Evolutionary conservation across 2,329 filamentous ascomycete genomes (phyloP).

Genomic region (Ophiostoma triangulosporum): DNA sequence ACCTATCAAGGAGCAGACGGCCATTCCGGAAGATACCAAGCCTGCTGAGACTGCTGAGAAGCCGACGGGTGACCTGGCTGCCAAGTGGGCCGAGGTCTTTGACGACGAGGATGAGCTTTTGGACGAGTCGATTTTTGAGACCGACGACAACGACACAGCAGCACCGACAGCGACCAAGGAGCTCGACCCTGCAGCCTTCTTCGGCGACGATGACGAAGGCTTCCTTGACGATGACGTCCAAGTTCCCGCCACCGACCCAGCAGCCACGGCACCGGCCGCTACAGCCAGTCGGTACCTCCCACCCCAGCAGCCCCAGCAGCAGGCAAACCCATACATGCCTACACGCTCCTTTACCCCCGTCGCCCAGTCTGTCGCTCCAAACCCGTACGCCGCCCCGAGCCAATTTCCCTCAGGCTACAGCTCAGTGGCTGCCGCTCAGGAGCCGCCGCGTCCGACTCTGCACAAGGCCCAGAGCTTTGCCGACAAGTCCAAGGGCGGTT

Average conservation of each 20-base stretch:
- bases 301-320: background rate
- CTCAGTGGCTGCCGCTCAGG: constrained; percentile 17
- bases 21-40: constrained; percentile 7
- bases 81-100: constrained; percentile 73
- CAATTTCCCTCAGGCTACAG: constrained; percentile 9
- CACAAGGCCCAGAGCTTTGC: constrained; percentile 67
- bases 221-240: constrained; percentile 60
- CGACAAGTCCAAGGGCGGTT: constrained; percentile 81
- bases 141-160: background rate
- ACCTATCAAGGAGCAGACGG: constrained; percentile 11
- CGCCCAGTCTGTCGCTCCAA: background rate
- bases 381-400: constrained; percentile 1
- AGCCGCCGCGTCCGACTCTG: background rate
- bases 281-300: constrained; percentile 11
- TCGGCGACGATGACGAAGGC: constrained; percentile 75
- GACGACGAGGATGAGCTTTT: constrained; percentile 58
- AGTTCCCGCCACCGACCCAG: constrained; percentile 16
- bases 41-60: constrained; percentile 1
- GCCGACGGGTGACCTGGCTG: constrained; percentile 46
- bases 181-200: constrained; percentile 51
- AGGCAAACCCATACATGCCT: constrained; percentile 13
- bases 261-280: background rate
- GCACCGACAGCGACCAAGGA: constrained; percentile 24
- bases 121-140: constrained; percentile 36
- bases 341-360: background rate